A percentile compares a stretch with the other conserved stretches of the same genome.
phyloP scores from a whole-genome alignment of 805 yeast genomes.

The Kazachstania africana region DNA sequence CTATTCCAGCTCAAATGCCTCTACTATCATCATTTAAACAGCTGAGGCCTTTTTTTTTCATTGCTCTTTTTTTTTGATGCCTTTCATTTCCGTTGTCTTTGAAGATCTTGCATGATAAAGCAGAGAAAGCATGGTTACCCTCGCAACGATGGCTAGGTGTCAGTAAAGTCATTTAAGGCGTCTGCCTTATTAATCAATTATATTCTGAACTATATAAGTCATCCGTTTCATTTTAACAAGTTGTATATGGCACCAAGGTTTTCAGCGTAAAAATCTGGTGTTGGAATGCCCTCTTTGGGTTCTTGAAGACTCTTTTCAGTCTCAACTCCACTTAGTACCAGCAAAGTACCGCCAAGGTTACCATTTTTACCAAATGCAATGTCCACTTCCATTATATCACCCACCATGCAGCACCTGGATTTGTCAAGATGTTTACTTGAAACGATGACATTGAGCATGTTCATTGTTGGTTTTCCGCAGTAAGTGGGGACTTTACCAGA shows the following conservation, averaged over 20 bases:
- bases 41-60: too few relatives aligned
- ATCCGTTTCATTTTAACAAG: too few relatives aligned
- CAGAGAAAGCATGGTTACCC: too few relatives aligned
- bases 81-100: too few relatives aligned
- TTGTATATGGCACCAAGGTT: constrained; percentile 71
- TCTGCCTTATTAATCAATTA: too few relatives aligned
- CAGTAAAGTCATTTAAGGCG: too few relatives aligned
- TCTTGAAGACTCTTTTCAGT: constrained; percentile 48
- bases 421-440: constrained; percentile 49
- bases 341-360: constrained; percentile 64
- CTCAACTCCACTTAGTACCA: constrained; percentile 89
- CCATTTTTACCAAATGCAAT: constrained; percentile 85
- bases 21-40: too few relatives aligned
- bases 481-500: constrained; percentile 77
- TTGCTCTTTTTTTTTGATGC: too few relatives aligned
- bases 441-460: constrained; percentile 83
- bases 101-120: too few relatives aligned
- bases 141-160: too few relatives aligned
- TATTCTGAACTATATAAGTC: too few relatives aligned
- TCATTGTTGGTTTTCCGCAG: constrained; percentile 85
- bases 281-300: constrained; percentile 22
- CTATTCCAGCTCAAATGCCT: too few relatives aligned
- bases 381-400: constrained; percentile 91
- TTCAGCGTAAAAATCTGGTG: constrained; percentile 58
- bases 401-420: constrained; percentile 73